A percentile compares a stretch with the other conserved stretches of the same genome.
These are phyloP conservation scores for Sporisorium exsertum DNA, from an alignment of 1,284 basidiomycete species.

Conservation along the genomic window DNA sequence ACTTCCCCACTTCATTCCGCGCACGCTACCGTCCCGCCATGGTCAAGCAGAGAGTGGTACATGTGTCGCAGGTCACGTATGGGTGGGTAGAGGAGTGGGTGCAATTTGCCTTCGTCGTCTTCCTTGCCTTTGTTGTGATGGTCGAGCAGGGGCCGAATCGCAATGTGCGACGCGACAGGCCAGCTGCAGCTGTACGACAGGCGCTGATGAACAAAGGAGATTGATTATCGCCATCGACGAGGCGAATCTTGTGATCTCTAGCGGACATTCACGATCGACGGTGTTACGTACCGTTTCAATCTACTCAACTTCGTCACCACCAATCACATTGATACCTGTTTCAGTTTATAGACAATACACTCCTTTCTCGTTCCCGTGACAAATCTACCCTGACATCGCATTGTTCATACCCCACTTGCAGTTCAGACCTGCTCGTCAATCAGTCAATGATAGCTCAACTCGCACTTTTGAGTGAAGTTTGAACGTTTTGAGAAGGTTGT, in stretches of 20 bases:
- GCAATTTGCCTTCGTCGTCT: conserved; percentile 56
- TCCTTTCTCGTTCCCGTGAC: not conserved
- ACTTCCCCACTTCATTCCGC: conserved; percentile 53
- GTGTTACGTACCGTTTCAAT: not conserved
- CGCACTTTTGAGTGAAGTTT: not conserved
- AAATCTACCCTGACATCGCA: not conserved
- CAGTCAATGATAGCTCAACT: not conserved
- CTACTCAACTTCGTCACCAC: not conserved
- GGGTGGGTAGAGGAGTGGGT: conserved; percentile 61
- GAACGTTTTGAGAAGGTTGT: not conserved
- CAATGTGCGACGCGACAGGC: conserved; percentile 15
- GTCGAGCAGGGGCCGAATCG: conserved; percentile 46
- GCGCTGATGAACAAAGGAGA: conserved; percentile 17
- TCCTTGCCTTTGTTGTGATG: conserved; percentile 60
- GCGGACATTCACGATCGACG: not conserved
- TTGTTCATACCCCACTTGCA: not conserved
- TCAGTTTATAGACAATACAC: not conserved
- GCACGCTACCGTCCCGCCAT: conserved; percentile 56
- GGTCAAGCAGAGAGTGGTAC: conserved; percentile 54
- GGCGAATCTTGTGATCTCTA: not conserved
- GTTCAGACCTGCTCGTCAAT: not conserved
- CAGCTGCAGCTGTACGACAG: conserved; percentile 3
- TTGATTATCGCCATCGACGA: not conserved
- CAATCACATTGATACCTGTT: not conserved
- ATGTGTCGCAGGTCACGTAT: conserved; percentile 48